Evolutionary conservation across 2,329 filamentous ascomycete species (phyloP), one percentile per base, ranked within the genome.

Genomic region (Pleurostoma richardsiae): DNA sequence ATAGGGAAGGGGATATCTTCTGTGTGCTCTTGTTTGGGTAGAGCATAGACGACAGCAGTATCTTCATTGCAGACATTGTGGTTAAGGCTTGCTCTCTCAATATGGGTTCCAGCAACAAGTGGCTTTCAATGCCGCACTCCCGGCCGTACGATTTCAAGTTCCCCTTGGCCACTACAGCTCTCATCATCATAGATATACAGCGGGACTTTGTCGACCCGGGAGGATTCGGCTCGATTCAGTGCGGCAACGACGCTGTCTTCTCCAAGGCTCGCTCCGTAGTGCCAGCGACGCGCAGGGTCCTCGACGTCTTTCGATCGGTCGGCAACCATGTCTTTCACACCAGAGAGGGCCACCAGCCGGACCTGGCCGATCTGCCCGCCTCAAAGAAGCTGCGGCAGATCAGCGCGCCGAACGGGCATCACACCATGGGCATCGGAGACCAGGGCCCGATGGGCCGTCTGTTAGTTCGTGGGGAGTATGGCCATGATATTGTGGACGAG

Each of bases 171-270:
- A 72, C 65, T 28, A 79, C 76, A 4, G 76, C 76, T 2, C 61
- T 80, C 30, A 58, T 80, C 3, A 66, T 80, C 47, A 73, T 80
- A 54, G 76, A 80, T 60, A 74, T 79, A 66, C 76, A 80, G 57
- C 70, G 71, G 47, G 76, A 79, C 60, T 79, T 69, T 63, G 56
- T 65, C 55, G 64, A 71, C 39, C 54, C 66, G 6, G 66, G 62
- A 46, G 75, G 75, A 47, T 80, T 80, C 54, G 69, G 78, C 44
- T 62, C 62, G 11, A 56, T 69, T 26, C 74, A 77, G 60, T 70
- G 70, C 51, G 72, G 71, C 55, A 59, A 69, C 19, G 56, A 52
- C 26, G 55, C 54, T 11, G 48, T 62, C 11, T 62, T 72, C 42
- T 50, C 58, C 1, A 58, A 61, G 6, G 67, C 68, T 38, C 62